These are phyloP conservation scores for Phaeosphaeriaceae sp. DNA, from an alignment of 2,329 filamentous ascomycete species.

Conservation along the genomic window DNA sequence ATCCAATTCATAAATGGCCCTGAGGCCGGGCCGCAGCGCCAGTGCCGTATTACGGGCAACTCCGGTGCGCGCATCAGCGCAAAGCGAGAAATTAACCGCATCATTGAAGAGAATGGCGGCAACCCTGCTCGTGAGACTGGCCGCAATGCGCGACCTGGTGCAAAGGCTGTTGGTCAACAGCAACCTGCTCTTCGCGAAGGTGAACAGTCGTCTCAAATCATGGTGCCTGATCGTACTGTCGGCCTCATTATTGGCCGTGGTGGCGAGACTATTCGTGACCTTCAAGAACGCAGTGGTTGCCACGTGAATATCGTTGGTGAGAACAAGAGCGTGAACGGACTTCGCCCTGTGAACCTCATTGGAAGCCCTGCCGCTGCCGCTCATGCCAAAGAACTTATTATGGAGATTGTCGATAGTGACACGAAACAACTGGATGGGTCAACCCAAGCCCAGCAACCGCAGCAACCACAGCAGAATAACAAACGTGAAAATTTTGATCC, in stretches of 20 bases:
- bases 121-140: constrained; percentile 49
- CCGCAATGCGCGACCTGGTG: constrained; percentile 49
- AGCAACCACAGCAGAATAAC: constrained; percentile 23
- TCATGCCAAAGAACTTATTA: constrained; percentile 83
- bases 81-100: constrained; percentile 81
- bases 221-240: constrained; percentile 92
- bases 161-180: constrained; percentile 44
- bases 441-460: constrained; percentile 17
- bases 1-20: constrained; percentile 86
- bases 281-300: constrained; percentile 90
- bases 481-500: constrained; percentile 49
- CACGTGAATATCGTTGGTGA: constrained; percentile 96
- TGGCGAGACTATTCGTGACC: constrained; percentile 88
- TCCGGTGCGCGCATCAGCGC: constrained; percentile 75
- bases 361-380: constrained; percentile 76
- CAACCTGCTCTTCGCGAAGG: constrained; percentile 70
- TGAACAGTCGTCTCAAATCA: constrained; percentile 88
- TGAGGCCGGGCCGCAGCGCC: constrained; percentile 74
- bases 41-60: constrained; percentile 84
- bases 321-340: constrained; percentile 88
- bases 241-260: constrained; percentile 93
- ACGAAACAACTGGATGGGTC: constrained; percentile 58
- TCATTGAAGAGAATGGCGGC: constrained; percentile 84
- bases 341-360: constrained; percentile 89
- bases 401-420: constrained; percentile 94